Evolutionary conservation across 108 stramenopile species (phyloP), one percentile per base, ranked within the genome.

Genomic region (Skeletonema tropicum): DNA sequence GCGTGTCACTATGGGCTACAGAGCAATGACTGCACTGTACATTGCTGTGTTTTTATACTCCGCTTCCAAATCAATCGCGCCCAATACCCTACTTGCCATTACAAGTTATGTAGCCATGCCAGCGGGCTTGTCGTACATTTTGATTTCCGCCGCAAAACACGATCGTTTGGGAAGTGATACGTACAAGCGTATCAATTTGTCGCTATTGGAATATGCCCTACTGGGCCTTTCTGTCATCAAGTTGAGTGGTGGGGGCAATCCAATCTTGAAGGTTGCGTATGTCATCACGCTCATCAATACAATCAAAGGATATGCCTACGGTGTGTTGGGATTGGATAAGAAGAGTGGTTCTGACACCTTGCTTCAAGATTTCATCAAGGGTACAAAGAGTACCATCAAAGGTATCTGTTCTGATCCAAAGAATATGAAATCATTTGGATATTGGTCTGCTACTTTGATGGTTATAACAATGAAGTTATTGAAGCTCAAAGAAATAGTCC

Each of bases 111-210:
- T 75, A 11, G 68, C 70, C 35, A 66, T 57, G 68, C 74, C 32
- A 31, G 68, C 86, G 23, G 86, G 64, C 12, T 21, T 89, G 15
- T 70, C 81, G 15, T 84, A 83, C 63, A 84, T 87, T 26, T 41
- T 89, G 31, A 64, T 58, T 46, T 73, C 65, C 26, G 89, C 89
- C 29, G 83, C 86, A 23, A 23, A 71, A 4, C 60, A 83, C 42
- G 78, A 88, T 72, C 82, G 88, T 52, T 66, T 92, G n/a, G 58
- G 69, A 17, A 87, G 86, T 67, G 88, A 89, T 57, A 90, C 92
- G 7, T 92, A 90, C 79, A 90, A 90, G 60, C 72, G 87, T 41
- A 70, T 90, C 31, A 87, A 87, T 61, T 60, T 90, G 13, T 68
- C 65, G 26, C 26, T 80, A 3, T 38, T 74, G 65, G 73, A 74